phyloP scores from a whole-genome alignment of 352 stramenopile species.

The Globisporangium recalcitrans region DNA sequence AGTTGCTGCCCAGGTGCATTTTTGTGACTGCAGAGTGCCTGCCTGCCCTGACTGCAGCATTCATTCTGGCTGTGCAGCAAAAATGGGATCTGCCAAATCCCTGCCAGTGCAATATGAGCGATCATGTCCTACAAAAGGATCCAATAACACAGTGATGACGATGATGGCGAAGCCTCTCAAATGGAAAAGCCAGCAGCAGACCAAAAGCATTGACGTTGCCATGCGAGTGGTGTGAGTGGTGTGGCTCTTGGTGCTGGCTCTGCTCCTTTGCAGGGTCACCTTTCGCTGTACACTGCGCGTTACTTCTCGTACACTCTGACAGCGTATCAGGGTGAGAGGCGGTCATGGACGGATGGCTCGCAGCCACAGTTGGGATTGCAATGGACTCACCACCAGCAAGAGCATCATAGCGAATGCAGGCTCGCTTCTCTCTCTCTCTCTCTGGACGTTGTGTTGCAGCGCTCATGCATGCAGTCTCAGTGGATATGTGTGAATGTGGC shows the following conservation, averaged over 20 bases:
- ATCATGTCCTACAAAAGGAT: background rate
- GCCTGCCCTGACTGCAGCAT: no score
- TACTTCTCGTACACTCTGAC: background rate
- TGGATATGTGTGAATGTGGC: no score
- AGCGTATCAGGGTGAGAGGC: background rate
- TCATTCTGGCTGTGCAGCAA: background rate
- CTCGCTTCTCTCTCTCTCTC: no score
- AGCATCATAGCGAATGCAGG: no score
- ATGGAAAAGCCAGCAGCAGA: background rate
- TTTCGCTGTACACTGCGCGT: background rate
- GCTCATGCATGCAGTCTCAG: no score
- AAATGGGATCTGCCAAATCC: conserved; percentile 1
- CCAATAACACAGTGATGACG: no score
- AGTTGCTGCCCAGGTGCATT: no score
- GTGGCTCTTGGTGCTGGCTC: background rate
- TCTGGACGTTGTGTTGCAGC: no score
- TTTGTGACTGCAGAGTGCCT: no score
- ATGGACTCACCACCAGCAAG: background rate
- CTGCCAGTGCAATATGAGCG: background rate
- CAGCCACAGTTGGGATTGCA: background rate
- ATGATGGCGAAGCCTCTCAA: background rate
- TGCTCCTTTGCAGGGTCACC: background rate
- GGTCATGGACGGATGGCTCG: background rate
- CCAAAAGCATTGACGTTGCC: no score
- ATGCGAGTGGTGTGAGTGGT: background rate